Conservation (phyloP, 345 rosid species). For the Boechera stricta region DNA sequence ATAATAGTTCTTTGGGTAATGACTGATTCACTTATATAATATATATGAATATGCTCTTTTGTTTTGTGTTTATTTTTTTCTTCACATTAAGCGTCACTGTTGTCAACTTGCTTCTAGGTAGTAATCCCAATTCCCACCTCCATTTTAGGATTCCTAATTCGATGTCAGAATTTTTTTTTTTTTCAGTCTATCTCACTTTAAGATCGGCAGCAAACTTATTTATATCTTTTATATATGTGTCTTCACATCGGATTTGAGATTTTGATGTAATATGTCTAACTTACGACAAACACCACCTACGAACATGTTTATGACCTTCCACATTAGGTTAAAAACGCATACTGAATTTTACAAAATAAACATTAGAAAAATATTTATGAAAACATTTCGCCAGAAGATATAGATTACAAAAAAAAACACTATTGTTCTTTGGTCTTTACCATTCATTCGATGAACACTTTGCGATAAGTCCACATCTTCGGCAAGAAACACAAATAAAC, state of each 20-base stretch:
- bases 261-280: no score
- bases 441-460: background rate
- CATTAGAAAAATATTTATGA: no score
- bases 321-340: background rate
- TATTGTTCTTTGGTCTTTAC: no score
- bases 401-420: no score
- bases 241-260: no score
- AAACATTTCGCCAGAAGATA: no score
- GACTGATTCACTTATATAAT: background rate
- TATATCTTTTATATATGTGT: no score
- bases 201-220: background rate
- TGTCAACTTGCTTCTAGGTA: background rate
- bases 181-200: no score
- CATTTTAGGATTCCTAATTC: no score
- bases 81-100: background rate
- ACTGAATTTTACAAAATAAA: no score
- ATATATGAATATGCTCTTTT: no score
- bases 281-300: background rate
- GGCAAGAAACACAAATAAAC: conserved; percentile 4
- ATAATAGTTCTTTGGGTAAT: background rate
- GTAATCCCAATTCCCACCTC: background rate
- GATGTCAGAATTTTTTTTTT: no score
- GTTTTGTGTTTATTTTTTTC: background rate
- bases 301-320: background rate
- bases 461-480: background rate